These are phyloP conservation scores for Reutealis trisperma DNA, from an alignment of 345 rosid species.

Conservation along the genomic window DNA sequence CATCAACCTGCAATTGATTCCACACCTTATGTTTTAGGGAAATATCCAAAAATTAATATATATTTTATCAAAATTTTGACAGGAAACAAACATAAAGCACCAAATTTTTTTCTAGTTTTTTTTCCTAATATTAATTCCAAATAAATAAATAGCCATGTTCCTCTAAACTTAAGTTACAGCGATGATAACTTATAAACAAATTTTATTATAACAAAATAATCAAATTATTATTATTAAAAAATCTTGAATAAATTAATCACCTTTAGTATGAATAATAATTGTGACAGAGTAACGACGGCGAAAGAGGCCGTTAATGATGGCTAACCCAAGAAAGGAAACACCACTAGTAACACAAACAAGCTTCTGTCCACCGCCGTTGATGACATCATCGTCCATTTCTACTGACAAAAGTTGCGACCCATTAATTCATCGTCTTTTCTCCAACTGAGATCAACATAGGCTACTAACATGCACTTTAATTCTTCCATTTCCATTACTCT, in stretches of 20 bases:
- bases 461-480: slow-evolving; percentile 44
- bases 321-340: slow-evolving; percentile 65
- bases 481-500: slow-evolving; percentile 50
- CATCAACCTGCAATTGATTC: too few relatives aligned
- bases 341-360: slow-evolving; percentile 80
- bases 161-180: neutral
- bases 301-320: slow-evolving; percentile 61
- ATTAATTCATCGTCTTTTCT: slow-evolving; percentile 38
- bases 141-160: neutral
- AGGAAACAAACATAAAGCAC: too few relatives aligned
- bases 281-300: slow-evolving; percentile 68
- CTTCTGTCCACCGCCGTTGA: slow-evolving; percentile 18
- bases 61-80: too few relatives aligned
- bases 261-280: slow-evolving; percentile 60
- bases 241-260: slow-evolving; percentile 16
- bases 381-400: slow-evolving; percentile 5
- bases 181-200: neutral
- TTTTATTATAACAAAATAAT: too few relatives aligned
- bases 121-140: too few relatives aligned
- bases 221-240: neutral
- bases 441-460: slow-evolving; percentile 37
- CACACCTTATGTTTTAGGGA: too few relatives aligned
- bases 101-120: too few relatives aligned
- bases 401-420: slow-evolving; percentile 8
- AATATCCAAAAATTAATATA: too few relatives aligned